A percentile compares a stretch with the other conserved stretches of the same genome.
phyloP scores from a whole-genome alignment of 1,284 basidiomycete genomes.

The Gymnopus androsaceus region DNA sequence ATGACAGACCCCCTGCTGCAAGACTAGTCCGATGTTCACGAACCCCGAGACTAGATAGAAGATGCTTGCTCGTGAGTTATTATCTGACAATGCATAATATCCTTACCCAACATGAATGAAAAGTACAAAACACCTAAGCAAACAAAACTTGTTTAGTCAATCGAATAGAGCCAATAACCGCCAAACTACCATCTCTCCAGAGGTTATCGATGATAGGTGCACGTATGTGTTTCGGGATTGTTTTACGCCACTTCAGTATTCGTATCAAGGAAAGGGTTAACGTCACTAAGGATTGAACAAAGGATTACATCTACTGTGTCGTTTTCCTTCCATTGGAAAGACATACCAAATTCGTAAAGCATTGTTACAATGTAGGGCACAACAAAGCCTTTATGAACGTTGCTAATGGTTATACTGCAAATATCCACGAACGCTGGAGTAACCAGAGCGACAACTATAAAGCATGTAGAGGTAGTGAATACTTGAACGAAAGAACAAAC shows the following conservation, averaged over 20 bases:
- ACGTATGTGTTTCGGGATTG: constrained; percentile 18
- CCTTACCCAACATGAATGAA: constrained; percentile 24
- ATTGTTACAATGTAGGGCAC: constrained; percentile 17
- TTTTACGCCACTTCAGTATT: constrained; percentile 21
- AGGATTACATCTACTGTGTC: not conserved
- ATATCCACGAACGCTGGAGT: constrained; percentile 5
- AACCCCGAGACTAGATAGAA: constrained; percentile 19
- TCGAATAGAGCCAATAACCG: not conserved
- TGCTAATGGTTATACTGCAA: constrained; percentile 12
- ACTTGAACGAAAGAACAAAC: not conserved
- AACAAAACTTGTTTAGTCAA: not conserved
- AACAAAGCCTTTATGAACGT: constrained; percentile 7
- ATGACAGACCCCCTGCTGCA: constrained; percentile 19
- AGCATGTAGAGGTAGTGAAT: not conserved
- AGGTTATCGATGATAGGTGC: constrained; percentile 23
- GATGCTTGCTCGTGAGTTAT: not conserved
- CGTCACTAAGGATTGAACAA: constrained; percentile 19
- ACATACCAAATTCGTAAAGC: constrained; percentile 15
- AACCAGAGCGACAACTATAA: constrained; percentile 7
- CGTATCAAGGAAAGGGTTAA: constrained; percentile 20
- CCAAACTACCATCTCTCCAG: constrained; percentile 24
- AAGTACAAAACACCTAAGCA: constrained; percentile 25
- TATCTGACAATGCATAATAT: too few species aligned
- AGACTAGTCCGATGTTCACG: constrained; percentile 22
- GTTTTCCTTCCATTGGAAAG: not conserved